A percentile compares a stretch with the other conserved stretches of the same genome.
phyloP scores from a whole-genome alignment of 1,139 yeast species.

The Zygoascus hellenicus region DNA sequence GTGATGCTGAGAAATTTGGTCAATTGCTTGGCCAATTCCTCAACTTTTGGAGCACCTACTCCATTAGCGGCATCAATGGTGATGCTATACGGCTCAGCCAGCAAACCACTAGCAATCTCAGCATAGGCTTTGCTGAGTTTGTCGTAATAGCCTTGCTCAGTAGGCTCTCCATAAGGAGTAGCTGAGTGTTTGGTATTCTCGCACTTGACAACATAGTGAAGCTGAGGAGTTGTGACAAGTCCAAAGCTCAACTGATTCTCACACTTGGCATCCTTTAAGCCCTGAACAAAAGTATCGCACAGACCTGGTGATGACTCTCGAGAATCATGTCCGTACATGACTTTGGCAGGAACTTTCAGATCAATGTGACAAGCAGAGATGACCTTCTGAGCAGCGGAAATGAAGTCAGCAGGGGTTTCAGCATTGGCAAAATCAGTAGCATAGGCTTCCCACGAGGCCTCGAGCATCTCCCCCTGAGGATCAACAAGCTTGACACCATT shows the following conservation, averaged over 20 bases:
- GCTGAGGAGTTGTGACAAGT: constrained; percentile 84
- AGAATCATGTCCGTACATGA: constrained; percentile 50
- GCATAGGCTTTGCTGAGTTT: constrained; percentile 51
- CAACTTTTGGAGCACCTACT: constrained; percentile 79
- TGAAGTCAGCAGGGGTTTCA: constrained; percentile 34
- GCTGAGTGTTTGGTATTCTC: constrained; percentile 48
- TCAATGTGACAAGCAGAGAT: constrained; percentile 41
- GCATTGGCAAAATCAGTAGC: constrained; percentile 82
- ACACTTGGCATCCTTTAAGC: constrained; percentile 46
- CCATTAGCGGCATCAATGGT: constrained; percentile 92
- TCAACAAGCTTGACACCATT: constrained; percentile 96
- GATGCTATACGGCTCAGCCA: constrained; percentile 32
- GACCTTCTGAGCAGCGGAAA: constrained; percentile 31
- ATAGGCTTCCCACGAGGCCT: constrained; percentile 72
- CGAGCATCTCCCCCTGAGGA: constrained; percentile 90
- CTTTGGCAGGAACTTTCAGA: constrained; percentile 36
- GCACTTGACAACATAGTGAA: constrained; percentile 79
- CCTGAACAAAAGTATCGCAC: constrained; percentile 59
- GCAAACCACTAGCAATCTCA: constrained; percentile 31
- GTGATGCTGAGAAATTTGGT: constrained; percentile 38
- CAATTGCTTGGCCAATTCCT: constrained; percentile 41
- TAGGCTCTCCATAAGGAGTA: constrained; percentile 52
- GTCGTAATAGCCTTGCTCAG: constrained; percentile 65
- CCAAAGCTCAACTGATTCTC: constrained; percentile 55
- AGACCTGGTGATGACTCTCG: constrained; percentile 69